These are phyloP conservation scores for Malassezia brasiliensis DNA, from an alignment of 1,284 basidiomycete genomes.

Conservation along the genomic window DNA sequence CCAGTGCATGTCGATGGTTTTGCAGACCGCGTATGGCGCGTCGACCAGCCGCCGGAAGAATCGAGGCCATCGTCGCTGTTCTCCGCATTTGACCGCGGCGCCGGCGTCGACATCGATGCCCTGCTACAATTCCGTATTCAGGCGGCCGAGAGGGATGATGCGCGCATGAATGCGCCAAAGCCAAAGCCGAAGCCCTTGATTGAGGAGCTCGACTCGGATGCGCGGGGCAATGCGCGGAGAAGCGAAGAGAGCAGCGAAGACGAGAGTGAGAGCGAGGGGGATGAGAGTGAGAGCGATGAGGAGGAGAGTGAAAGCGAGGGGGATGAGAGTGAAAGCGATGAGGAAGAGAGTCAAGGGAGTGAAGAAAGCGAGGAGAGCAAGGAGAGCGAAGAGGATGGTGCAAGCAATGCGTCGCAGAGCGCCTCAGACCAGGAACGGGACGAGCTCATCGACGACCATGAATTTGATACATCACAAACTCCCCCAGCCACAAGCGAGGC, in stretches of 20 bases:
- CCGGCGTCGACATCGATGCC: constrained; percentile 12
- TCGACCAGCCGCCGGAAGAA: neutral
- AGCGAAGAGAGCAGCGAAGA: neutral
- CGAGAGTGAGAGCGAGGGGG: neutral
- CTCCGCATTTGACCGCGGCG: neutral
- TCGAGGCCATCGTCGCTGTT: constrained; percentile 1
- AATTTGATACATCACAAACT: no score
- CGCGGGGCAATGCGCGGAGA: neutral
- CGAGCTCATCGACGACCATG: no score
- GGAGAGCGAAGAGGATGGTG: neutral
- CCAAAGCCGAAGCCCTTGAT: neutral
- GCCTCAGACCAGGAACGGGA: no score
- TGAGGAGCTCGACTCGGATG: neutral
- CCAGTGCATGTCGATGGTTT: constrained; percentile 10
- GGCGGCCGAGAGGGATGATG: neutral
- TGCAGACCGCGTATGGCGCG: constrained; percentile 15
- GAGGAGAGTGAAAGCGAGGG: neutral
- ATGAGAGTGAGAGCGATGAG: no score
- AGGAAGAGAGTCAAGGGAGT: neutral
- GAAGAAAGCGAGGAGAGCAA: neutral
- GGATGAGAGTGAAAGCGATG: neutral
- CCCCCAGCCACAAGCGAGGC: no score
- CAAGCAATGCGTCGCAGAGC: neutral
- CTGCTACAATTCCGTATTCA: constrained; percentile 7
- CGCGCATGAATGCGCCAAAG: neutral